A percentile compares a stretch with the other conserved stretches of the same genome.
phyloP scores from a whole-genome alignment of 1,139 yeast species.

The Yamadazyma diospyri region DNA sequence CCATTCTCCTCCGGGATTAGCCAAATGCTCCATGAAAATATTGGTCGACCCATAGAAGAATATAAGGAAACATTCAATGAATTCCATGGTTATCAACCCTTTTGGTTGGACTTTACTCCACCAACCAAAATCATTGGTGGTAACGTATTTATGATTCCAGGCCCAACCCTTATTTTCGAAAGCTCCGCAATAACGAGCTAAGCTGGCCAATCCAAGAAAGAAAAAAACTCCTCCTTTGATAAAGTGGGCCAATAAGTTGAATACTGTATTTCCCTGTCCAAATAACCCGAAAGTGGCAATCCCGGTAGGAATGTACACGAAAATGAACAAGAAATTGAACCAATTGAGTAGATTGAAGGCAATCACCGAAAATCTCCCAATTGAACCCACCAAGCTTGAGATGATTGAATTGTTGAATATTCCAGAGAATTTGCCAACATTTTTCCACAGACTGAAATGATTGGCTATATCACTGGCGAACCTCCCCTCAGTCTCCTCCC shows the following conservation, averaged over 20 bases:
- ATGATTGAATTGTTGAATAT: constrained; percentile 7
- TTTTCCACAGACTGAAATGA: constrained; percentile 10
- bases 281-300: constrained; percentile 66
- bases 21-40: constrained; percentile 81
- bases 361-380: constrained; percentile 9
- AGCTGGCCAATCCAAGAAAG: constrained; percentile 65
- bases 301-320: constrained; percentile 69
- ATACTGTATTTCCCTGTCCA: constrained; percentile 65
- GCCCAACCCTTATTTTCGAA: constrained; percentile 79
- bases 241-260: constrained; percentile 87
- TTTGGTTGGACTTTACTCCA: constrained; percentile 42
- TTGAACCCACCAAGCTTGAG: constrained; percentile 6
- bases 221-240: constrained; percentile 94
- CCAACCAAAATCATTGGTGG: constrained; percentile 16
- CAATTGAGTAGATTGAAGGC: constrained; percentile 57
- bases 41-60: constrained; percentile 87
- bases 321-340: constrained; percentile 60
- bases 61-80: constrained; percentile 72
- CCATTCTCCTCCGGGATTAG: constrained; percentile 77
- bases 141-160: constrained; percentile 67
- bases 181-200: constrained; percentile 85
- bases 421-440: not conserved
- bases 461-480: constrained; percentile 11
- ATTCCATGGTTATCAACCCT: constrained; percentile 77
- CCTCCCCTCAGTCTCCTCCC: constrained; percentile 2